Conservation (phyloP, 2,329 filamentous ascomycete genomes). For the Hypoxylon sp. region DNA sequence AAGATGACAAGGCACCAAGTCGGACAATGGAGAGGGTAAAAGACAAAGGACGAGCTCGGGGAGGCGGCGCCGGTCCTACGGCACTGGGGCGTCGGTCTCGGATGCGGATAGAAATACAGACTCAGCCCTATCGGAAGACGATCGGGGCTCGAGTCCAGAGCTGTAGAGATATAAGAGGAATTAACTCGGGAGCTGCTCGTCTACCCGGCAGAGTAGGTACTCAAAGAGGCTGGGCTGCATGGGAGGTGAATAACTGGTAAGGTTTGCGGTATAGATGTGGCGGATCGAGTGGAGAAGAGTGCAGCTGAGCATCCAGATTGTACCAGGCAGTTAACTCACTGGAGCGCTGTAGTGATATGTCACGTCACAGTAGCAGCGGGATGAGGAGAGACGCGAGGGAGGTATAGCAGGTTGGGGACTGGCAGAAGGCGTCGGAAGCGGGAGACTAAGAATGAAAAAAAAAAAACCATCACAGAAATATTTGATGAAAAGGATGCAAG, state of each 20-base stretch:
- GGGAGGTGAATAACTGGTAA: slow-evolving; percentile 38
- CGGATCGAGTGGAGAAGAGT: slow-evolving; percentile 8
- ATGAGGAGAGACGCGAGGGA: slow-evolving; percentile 33
- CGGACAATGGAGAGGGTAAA: slow-evolving; percentile 38
- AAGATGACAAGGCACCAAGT: slow-evolving; percentile 39
- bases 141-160: slow-evolving; percentile 32
- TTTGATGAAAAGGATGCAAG: slow-evolving; percentile 39
- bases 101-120: slow-evolving; percentile 43
- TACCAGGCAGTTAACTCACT: slow-evolving; percentile 32
- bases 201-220: slow-evolving; percentile 34
- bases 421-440: slow-evolving; percentile 42
- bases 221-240: slow-evolving; percentile 40
- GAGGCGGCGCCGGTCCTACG: slow-evolving; percentile 44
- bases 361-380: slow-evolving; percentile 28
- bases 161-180: slow-evolving; percentile 37
- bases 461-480: slow-evolving; percentile 36
- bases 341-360: slow-evolving; percentile 37
- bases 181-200: slow-evolving; percentile 29
- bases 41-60: slow-evolving; percentile 38
- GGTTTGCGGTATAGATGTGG: slow-evolving; percentile 24
- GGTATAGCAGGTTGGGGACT: slow-evolving; percentile 31
- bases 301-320: slow-evolving; percentile 17
- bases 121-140: slow-evolving; percentile 46
- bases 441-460: slow-evolving; percentile 40
- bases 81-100: slow-evolving; percentile 43